Evolutionary conservation across 345 rosid species (phyloP).

Genomic region (Sonneratia caseolaris): DNA sequence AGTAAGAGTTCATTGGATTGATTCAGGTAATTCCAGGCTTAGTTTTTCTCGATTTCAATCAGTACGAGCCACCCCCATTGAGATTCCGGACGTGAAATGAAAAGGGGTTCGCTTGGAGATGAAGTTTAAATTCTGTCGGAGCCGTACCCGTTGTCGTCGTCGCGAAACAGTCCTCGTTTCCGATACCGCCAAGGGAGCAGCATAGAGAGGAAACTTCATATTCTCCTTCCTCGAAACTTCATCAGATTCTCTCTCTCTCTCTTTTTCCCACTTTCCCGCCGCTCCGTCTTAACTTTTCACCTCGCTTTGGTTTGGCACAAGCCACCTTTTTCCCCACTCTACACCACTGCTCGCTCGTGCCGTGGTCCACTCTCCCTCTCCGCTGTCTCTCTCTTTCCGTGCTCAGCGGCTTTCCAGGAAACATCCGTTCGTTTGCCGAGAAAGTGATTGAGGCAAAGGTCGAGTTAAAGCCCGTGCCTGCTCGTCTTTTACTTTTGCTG

Average conservation of each 20-base stretch:
- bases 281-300: slow-evolving; percentile 1
- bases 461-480: not conserved
- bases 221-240: not conserved
- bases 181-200: not conserved
- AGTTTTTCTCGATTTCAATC: too few relatives aligned
- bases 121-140: not conserved
- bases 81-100: too few relatives aligned
- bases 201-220: not conserved
- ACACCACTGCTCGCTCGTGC: too few relatives aligned
- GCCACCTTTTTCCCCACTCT: too few relatives aligned
- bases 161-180: not conserved
- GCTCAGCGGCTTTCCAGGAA: not conserved
- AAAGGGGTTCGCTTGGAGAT: too few relatives aligned
- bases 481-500: not conserved
- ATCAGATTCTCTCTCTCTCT: slow-evolving; percentile 5
- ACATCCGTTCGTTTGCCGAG: slow-evolving; percentile 9
- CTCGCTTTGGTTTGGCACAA: not conserved
- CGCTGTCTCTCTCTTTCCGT: not conserved
- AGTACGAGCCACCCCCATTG: too few relatives aligned
- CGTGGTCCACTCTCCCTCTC: not conserved
- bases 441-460: not conserved
- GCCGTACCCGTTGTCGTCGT: not conserved
- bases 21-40: too few relatives aligned
- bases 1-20: too few relatives aligned
- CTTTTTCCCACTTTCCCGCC: slow-evolving; percentile 8